A percentile compares a stretch with the other conserved stretches of the same genome.
These are phyloP conservation scores for Pleochaeta shiraiana DNA, from an alignment of 2,329 filamentous ascomycete species.

Conservation along the genomic window DNA sequence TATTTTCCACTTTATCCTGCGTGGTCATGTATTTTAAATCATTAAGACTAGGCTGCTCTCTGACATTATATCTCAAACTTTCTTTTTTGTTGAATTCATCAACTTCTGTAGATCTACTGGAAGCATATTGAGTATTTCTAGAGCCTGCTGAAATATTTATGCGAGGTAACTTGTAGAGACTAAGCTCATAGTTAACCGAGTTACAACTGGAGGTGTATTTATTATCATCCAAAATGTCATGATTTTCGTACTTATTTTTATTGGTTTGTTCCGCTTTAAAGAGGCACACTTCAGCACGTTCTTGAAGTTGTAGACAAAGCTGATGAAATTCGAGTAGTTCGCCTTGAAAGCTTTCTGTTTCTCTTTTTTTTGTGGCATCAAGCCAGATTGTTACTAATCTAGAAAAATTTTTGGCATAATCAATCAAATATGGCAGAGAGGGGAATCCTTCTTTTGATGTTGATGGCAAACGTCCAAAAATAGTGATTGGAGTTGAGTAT, in stretches of 20 bases:
- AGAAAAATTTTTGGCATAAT: slow-evolving; percentile 69
- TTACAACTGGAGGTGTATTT: no score
- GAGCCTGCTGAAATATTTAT: neutral
- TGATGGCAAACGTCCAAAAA: slow-evolving; percentile 59
- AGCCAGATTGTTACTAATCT: slow-evolving; percentile 66
- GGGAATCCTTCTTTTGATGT: slow-evolving; percentile 81
- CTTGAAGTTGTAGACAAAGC: slow-evolving; percentile 15
- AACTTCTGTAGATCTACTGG: neutral
- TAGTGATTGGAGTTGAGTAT: slow-evolving; percentile 83
- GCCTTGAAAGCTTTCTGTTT: slow-evolving; percentile 11
- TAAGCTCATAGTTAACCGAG: neutral
- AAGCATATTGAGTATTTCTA: neutral
- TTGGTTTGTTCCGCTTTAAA: slow-evolving; percentile 13
- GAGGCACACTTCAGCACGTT: slow-evolving; percentile 17
- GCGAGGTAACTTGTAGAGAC: neutral
- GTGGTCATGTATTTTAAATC: neutral
- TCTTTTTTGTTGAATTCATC: neutral
- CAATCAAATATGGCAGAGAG: slow-evolving; percentile 78
- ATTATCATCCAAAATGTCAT: neutral
- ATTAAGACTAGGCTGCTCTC: neutral
- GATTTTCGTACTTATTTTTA: neutral
- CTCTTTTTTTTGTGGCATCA: slow-evolving; percentile 23
- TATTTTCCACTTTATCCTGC: slow-evolving; percentile 3
- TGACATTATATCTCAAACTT: neutral
- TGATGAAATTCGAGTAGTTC: slow-evolving; percentile 17